Conservation (phyloP, 73 alveolate species). For the Diophrys appendiculata region DNA sequence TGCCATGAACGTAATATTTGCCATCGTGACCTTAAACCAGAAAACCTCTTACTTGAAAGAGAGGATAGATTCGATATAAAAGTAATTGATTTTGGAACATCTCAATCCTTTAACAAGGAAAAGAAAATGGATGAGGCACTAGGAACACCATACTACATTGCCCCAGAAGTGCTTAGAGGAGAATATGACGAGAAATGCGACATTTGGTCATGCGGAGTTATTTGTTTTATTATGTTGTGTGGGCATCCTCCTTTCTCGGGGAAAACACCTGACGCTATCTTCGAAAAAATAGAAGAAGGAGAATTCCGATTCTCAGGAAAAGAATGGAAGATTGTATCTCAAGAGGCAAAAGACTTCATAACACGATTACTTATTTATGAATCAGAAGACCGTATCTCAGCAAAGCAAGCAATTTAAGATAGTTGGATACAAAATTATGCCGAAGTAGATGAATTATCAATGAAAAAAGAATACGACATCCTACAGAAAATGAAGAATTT, state of each 20-base stretch:
- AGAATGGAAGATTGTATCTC: slow-evolving; percentile 25
- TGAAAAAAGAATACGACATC: too few relatives aligned
- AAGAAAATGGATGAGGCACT: slow-evolving; percentile 34
- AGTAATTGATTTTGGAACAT: slow-evolving; percentile 91
- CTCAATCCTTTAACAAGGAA: slow-evolving; percentile 11
- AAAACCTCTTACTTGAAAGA: slow-evolving; percentile 44
- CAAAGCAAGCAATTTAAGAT: slow-evolving; percentile 19
- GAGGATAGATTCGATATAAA: slow-evolving; percentile 43
- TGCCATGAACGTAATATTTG: slow-evolving; percentile 48
- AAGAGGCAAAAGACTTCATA: slow-evolving; percentile 34
- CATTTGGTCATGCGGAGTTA: slow-evolving; percentile 84
- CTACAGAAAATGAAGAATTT: too few relatives aligned
- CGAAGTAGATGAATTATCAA: too few relatives aligned
- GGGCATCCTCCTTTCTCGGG: slow-evolving; percentile 89
- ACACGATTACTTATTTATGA: not conserved
- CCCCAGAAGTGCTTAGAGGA: slow-evolving; percentile 75
- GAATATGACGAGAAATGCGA: slow-evolving; percentile 80
- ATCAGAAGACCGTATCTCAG: slow-evolving; percentile 30
- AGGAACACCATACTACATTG: slow-evolving; percentile 77
- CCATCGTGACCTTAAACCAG: slow-evolving; percentile 70
- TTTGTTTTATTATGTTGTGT: slow-evolving; percentile 67
- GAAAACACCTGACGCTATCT: slow-evolving; percentile 49
- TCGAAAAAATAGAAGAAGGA: slow-evolving; percentile 57
- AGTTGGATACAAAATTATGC: slow-evolving; percentile 24
- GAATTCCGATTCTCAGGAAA: slow-evolving; percentile 34